Conservation (phyloP, 2,329 filamentous ascomycete species). For the Alternaria viburni region DNA sequence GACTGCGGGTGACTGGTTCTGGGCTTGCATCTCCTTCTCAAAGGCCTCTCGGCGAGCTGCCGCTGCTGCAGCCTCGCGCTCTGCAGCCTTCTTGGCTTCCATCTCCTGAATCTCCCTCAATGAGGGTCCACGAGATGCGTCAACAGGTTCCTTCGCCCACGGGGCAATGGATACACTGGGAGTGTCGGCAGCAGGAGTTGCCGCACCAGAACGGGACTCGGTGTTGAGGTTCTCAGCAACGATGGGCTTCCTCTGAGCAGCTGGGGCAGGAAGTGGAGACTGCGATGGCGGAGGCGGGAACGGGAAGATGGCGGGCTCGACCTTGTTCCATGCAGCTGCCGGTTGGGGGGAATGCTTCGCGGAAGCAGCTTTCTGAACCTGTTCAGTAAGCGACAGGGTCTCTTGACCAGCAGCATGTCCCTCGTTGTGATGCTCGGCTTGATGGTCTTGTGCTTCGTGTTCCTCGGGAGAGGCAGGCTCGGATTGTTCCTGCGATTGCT, state of each 20-base stretch:
- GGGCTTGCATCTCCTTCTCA: conserved; percentile 76
- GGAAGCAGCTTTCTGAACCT: conserved; percentile 77
- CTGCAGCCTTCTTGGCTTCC: conserved; percentile 90
- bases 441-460: conserved; percentile 22
- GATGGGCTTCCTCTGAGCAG: conserved; percentile 84
- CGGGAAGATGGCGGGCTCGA: conserved; percentile 77
- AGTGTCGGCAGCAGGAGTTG: conserved; percentile 73
- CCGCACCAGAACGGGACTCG: conserved; percentile 74
- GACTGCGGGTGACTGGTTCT: conserved; percentile 65
- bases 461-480: conserved; percentile 30
- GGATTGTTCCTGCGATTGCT: conserved; percentile 28
- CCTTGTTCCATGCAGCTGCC: conserved; percentile 65
- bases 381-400: conserved; percentile 76
- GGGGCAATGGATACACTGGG: conserved; percentile 80
- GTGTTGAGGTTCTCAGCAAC: conserved; percentile 75
- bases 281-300: conserved; percentile 76
- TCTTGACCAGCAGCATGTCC: conserved; percentile 50
- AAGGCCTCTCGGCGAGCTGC: conserved; percentile 77
- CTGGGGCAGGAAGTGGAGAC: conserved; percentile 86
- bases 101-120: conserved; percentile 96
- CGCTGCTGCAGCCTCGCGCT: conserved; percentile 80
- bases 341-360: conserved; percentile 63
- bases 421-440: conserved; percentile 9
- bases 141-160: conserved; percentile 85
- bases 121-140: conserved; percentile 81